Evolutionary conservation across 192 early-diverging fungal genomes (phyloP), one percentile per base, ranked within the genome.

Genomic region (Rhizophagus sp.): DNA sequence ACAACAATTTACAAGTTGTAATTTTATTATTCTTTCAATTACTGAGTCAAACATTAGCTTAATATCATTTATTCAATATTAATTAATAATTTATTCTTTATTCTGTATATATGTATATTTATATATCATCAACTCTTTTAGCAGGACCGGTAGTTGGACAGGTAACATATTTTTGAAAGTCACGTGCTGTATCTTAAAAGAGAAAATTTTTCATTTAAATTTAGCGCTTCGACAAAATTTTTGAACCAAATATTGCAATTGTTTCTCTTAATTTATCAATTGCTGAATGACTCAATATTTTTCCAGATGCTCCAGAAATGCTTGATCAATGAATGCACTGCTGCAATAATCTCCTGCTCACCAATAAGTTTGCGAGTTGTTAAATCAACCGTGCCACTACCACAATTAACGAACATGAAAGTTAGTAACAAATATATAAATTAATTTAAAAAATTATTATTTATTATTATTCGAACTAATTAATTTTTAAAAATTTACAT

Each of bases 41-140:
- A 90, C 88, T 13, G 89, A 87, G 52, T 88, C 88, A 83, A 90
- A 90, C n/a, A 90, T 62, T 61, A 15, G 9, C 62, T 75, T 75
- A 27, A 75, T 12, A 13, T 41, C 25, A 33, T 52, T 4, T 47
- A 62, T 62, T 75, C 52, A 10, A 75, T 27, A 25, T 75, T 22
- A 61, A 75, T 75, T 11, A n/a, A n/a, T n/a, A n/a, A 75, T 25
- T 57, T 57, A 75, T 17, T 75, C 73, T 17, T 75, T 27, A 39
- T 75, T 30, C 12, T 75, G 24, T n/a, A n/a, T n/a, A n/a, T n/a
- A n/a, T n/a, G n/a, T n/a, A n/a, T n/a, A n/a, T n/a, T n/a, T n/a
- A n/a, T n/a, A n/a, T n/a, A n/a, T n/a, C 73, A 75, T 75, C 19
- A 17, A 19, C 3, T 62, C 25, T n/a, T 61, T 17, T 22, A 17